Conservation (phyloP, 1,284 basidiomycete genomes). For the Cutaneotrichosporon daszewskae region DNA sequence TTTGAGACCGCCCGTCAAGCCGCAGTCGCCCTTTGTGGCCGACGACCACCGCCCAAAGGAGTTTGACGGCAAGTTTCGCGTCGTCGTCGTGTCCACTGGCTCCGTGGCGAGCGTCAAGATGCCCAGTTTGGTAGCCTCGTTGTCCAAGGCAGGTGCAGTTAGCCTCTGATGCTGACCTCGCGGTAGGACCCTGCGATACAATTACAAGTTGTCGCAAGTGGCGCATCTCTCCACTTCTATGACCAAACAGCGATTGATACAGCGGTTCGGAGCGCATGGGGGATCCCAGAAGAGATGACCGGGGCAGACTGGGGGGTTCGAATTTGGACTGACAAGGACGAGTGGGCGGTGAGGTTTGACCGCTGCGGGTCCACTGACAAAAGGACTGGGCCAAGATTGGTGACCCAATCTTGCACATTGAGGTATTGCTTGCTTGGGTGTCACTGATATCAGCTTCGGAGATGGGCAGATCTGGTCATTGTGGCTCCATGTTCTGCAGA, state of each 20-base stretch:
- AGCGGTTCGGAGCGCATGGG: conserved; percentile 18
- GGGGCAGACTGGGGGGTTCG: conserved; percentile 51
- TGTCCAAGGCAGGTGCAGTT: conserved; percentile 61
- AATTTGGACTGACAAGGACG: conserved; percentile 86
- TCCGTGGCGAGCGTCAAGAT: conserved; percentile 90
- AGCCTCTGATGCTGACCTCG: neutral
- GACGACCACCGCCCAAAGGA: conserved; percentile 20
- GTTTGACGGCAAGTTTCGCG: conserved; percentile 51
- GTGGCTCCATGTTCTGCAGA: conserved; percentile 93
- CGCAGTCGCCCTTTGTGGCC: conserved; percentile 23
- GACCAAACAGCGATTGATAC: conserved; percentile 54
- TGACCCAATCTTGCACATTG: neutral
- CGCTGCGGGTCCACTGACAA: too few species aligned
- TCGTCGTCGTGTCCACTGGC: conserved; percentile 80
- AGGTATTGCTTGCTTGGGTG: too few species aligned
- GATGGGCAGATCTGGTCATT: conserved; percentile 93
- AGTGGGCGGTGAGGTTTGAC: too few species aligned
- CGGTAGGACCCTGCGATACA: conserved; percentile 65
- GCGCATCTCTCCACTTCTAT: conserved; percentile 71
- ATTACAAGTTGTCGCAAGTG: conserved; percentile 78
- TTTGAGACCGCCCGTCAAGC: conserved; percentile 7
- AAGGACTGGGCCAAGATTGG: conserved; percentile 32
- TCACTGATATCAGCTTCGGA: too few species aligned
- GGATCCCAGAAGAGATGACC: neutral
- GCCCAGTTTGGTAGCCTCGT: conserved; percentile 73